Base-by-base conservation (phyloP, 2,329 filamentous ascomycete species). In the Westerdykella ornata region DNA sequence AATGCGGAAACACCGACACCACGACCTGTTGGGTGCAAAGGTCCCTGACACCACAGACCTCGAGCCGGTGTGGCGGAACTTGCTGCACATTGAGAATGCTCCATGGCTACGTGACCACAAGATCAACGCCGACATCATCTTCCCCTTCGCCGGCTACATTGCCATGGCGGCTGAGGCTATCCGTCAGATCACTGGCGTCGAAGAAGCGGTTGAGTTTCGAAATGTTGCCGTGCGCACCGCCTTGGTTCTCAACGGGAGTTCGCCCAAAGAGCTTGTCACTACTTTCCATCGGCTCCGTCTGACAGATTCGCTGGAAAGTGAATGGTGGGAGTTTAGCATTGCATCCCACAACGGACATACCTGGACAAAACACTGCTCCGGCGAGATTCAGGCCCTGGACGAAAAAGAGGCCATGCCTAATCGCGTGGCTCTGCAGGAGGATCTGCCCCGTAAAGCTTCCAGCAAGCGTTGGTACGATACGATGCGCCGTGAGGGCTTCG, bases 91-190 rank as follows among this genome's bases (percentile, higher is more conserved):
- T 3, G 34, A 38, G 3, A 49, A 56, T 16, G 28, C 46, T 15
- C 51, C 57, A 8, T 62, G 59, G 59, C 26, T 54, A 13, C 19
- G 31, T 5, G 41, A 53, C 19, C 59, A 62, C 38, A 33, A 36
- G 11, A 40, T 60, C 16, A 32, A 26, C 3, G 46, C 42, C 15
- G 41, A 39, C 1, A 43, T 55, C 14, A 30, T 60, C 12, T 59
- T 45, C 37, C 59, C 59, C 11, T 57, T 43, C 5, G 54, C 58
- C 1, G 57, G 54, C 3, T 53, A 57, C 38, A 14, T 61, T 3
- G 32, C 44, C 11, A 56, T 59, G 45, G 54, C 48, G 1, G 37
- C 59, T 3, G 57, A 62, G 44, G 60, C 55, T 5, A 16, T 59
- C 7, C 43, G 19, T 1, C 35, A 42, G 18, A 19, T 38, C 2